phyloP scores from a whole-genome alignment of 345 rosid species.

The Bruguiera sexangula region DNA sequence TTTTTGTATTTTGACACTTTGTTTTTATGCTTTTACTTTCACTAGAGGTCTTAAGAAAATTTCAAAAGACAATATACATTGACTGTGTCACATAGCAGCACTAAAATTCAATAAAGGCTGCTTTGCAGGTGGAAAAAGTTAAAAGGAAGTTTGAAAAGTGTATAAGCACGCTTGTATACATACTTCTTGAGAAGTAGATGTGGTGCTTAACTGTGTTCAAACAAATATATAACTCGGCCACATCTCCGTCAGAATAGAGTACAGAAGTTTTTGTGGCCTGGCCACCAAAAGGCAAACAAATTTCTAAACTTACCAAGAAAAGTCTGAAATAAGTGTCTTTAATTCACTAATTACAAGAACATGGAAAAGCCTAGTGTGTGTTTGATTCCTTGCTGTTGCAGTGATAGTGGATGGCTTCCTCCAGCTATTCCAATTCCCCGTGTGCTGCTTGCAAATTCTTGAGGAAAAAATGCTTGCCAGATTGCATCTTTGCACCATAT shows the following conservation, averaged over 20 bases:
- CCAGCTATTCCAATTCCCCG: slow-evolving; percentile 29
- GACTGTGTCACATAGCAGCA: neutral
- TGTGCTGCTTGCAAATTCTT: slow-evolving; percentile 39
- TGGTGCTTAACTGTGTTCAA: neutral
- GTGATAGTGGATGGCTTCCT: slow-evolving; percentile 21
- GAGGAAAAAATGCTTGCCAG: slow-evolving; percentile 32
- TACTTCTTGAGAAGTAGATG: neutral
- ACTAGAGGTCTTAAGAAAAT: neutral
- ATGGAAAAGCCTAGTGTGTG: neutral
- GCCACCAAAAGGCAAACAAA: neutral
- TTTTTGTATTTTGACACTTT: neutral
- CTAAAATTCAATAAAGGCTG: slow-evolving; percentile 24
- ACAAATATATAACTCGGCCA: neutral
- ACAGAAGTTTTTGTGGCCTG: neutral
- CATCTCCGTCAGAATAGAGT: neutral
- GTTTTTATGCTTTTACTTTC: neutral
- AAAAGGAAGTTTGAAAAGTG: slow-evolving; percentile 19
- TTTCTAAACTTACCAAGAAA: neutral
- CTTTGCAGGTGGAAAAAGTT: slow-evolving; percentile 18
- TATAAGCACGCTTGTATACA: neutral
- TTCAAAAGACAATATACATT: neutral
- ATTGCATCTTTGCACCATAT: slow-evolving; percentile 33
- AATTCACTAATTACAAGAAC: neutral
- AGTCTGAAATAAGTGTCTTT: neutral
- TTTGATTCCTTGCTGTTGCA: neutral